A percentile compares a stretch with the other conserved stretches of the same genome.
Conservation (phyloP, 2,329 filamentous ascomycete genomes). For the Penicillium expansum region DNA sequence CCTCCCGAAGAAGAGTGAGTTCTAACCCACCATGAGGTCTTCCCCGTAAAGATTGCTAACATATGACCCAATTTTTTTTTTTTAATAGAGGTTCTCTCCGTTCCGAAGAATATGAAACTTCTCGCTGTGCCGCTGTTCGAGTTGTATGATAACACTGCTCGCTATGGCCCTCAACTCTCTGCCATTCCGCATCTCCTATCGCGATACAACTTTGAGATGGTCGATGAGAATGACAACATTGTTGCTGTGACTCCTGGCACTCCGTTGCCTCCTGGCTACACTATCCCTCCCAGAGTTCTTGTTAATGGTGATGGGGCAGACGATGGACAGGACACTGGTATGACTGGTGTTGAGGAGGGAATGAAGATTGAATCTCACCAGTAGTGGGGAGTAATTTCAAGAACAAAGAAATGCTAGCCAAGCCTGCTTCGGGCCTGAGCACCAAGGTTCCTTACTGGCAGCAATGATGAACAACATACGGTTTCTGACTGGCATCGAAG, state of each 20-base stretch:
- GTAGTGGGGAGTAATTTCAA: slow-evolving; percentile 6
- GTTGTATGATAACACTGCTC: slow-evolving; percentile 92
- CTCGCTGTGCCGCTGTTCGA: slow-evolving; percentile 96
- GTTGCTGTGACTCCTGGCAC: slow-evolving; percentile 79
- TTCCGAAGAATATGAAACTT: slow-evolving; percentile 99
- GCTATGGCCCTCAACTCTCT: slow-evolving; percentile 93
- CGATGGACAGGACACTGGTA: slow-evolving; percentile 32
- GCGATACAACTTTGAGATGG: slow-evolving; percentile 95
- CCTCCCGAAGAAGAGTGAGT: slow-evolving; percentile 82
- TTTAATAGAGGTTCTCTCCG: slow-evolving; percentile 77
- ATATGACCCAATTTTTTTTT: background rate
- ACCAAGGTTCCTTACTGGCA: background rate
- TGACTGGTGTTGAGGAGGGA: slow-evolving; percentile 32
- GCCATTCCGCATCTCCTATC: slow-evolving; percentile 94
- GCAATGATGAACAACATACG: background rate
- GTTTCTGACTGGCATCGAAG: background rate
- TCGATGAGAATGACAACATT: slow-evolving; percentile 87
- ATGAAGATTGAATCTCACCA: slow-evolving; percentile 27
- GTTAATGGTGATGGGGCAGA: slow-evolving; percentile 45
- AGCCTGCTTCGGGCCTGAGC: background rate
- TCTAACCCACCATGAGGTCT: background rate
- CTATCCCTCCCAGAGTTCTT: slow-evolving; percentile 65
- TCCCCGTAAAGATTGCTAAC: background rate
- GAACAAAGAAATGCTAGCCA: background rate
- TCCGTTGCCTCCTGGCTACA: slow-evolving; percentile 56